These are phyloP conservation scores for Emergomyces pasteurianus DNA, from an alignment of 2,329 filamentous ascomycete species.

Conservation along the genomic window DNA sequence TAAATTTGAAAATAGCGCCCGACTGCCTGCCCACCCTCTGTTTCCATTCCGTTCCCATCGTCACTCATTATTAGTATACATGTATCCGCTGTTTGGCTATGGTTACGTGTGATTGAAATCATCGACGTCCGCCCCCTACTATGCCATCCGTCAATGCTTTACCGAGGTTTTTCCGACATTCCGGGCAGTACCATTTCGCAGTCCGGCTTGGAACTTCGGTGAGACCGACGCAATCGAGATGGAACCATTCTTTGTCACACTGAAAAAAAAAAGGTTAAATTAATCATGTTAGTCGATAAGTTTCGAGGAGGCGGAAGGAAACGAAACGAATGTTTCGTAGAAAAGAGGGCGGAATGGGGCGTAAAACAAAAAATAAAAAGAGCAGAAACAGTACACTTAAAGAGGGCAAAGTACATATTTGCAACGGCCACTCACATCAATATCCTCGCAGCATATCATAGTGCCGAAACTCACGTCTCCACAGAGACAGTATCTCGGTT, in stretches of 20 bases:
- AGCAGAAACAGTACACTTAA: constrained; percentile 14
- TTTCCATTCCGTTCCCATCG: neutral
- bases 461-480: constrained; percentile 52
- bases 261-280: constrained; percentile 15
- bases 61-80: neutral
- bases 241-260: constrained; percentile 58
- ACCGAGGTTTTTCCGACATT: constrained; percentile 42
- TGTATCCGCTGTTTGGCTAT: neutral
- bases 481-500: constrained; percentile 53
- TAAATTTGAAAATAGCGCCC: neutral
- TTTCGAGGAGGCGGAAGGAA: neutral
- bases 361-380: constrained; percentile 2
- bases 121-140: constrained; percentile 25
- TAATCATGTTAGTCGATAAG: neutral
- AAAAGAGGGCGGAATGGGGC: neutral
- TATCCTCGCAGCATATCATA: constrained; percentile 56
- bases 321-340: neutral
- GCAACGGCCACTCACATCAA: constrained; percentile 33
- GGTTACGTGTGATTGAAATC: neutral
- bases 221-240: constrained; percentile 49
- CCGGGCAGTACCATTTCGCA: constrained; percentile 55
- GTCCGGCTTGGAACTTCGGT: constrained; percentile 47
- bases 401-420: constrained; percentile 2
- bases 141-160: constrained; percentile 30
- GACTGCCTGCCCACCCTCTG: neutral